Base-by-base conservation (phyloP, 129 eudicot genomes). In the Ambrosia trifida region DNA sequence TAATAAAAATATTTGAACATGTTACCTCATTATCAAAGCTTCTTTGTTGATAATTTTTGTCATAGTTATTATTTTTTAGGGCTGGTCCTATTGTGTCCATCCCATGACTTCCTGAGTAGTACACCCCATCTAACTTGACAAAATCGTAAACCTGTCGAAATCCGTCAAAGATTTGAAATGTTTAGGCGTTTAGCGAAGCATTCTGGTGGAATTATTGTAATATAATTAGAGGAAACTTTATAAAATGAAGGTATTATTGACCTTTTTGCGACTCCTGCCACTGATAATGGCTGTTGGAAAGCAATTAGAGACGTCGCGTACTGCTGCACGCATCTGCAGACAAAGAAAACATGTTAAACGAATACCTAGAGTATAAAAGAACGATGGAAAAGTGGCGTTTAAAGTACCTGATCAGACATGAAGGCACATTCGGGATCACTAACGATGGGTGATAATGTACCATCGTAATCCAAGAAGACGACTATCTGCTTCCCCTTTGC, bases 101-200 rank as follows among this genome's bases (percentile, higher is more conserved):
- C 28, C 86, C 89, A 78, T 85, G 89, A 72, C 89, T 85, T 28
- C 89, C 89, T 18, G 89, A 83, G 63, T 85, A 85, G 62, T 81
- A 85, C 9, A 81, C 51, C n/a, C 70, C 49, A 49, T 81, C 74
- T 56, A 84, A 70, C 70, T 79, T 77, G 8, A 84, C 86, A 71
- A 84, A 84, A 11, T 84, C 89, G 67, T 65, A 62, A 18, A 84
- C 89, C 88, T 84, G 77, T 36, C 8, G 50, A 18, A 41, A 56
- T 45, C 3, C 36, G 54, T 2, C 9, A 67, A 32, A 7, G 19
- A 9, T 2, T 18, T 40, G 4, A 75, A 17, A 62, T 17, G 24
- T 72, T 44, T 11, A 47, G 33, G 46, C 11, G 24, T 72, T 44
- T 11, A 47, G 33, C 7, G 28, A 24, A 40, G 12, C 16, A 75